phyloP scores from a whole-genome alignment of 352 stramenopile species.

The Globisporangium ultimum region DNA sequence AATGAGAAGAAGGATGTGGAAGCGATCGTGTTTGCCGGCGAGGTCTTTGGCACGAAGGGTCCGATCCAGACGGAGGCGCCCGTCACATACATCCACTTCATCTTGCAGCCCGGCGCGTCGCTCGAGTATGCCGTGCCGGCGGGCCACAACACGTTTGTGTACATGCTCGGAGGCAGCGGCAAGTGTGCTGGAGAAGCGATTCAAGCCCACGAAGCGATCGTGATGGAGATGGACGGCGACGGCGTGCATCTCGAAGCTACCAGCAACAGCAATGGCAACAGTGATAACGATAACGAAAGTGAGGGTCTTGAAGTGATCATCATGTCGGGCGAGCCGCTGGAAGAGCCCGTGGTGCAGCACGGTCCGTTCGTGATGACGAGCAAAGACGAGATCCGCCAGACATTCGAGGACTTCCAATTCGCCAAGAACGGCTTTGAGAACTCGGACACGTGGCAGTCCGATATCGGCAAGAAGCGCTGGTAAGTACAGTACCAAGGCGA shows the following conservation, averaged over 20 bases:
- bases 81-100: conserved; percentile 28
- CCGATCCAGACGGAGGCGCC: conserved; percentile 18
- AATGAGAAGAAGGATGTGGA: conserved; percentile 12
- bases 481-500: too few relatives aligned
- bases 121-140: conserved; percentile 13
- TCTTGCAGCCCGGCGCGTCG: conserved; percentile 8
- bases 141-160: conserved; percentile 22
- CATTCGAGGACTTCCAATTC: conserved; percentile 50
- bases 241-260: too few relatives aligned
- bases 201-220: conserved; percentile 29
- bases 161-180: conserved; percentile 10
- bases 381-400: conserved; percentile 48
- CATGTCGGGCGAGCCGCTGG: conserved; percentile 48
- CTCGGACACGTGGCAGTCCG: conserved; percentile 44
- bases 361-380: conserved; percentile 75
- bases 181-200: conserved; percentile 10
- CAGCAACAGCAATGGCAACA: too few relatives aligned
- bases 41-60: conserved; percentile 18
- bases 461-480: conserved; percentile 28
- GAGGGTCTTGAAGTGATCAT: conserved; percentile 60
- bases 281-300: too few relatives aligned
- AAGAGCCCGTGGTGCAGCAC: conserved; percentile 64
- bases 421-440: conserved; percentile 69
- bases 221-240: conserved; percentile 42
- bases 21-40: conserved; percentile 25